A percentile compares a stretch with the other conserved stretches of the same genome.
Conservation (phyloP, 768 basidiomycete genomes). For the Auricularia heimuer region DNA sequence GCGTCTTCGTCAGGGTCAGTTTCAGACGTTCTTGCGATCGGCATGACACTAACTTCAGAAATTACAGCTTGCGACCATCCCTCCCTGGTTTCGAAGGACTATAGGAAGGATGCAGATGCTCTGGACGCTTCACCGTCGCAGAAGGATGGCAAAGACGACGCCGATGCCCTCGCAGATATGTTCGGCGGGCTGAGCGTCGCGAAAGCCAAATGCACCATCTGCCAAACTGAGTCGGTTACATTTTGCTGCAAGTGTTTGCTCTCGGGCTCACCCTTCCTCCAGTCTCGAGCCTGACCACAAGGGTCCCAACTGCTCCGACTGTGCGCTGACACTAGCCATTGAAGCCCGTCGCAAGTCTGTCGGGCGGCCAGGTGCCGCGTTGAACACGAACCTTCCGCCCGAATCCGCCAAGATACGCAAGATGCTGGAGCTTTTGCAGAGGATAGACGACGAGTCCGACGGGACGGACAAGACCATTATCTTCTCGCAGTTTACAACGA, state of each 20-base stretch:
- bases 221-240: constrained; percentile 53
- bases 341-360: constrained; percentile 35
- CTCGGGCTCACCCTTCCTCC: neutral
- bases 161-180: constrained; percentile 65
- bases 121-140: constrained; percentile 53
- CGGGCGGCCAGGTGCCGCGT: constrained; percentile 13
- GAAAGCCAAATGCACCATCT: constrained; percentile 66
- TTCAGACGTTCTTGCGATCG: neutral
- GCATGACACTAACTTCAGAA: neutral
- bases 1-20: constrained; percentile 78
- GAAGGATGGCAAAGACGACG: constrained; percentile 39
- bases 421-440: constrained; percentile 59
- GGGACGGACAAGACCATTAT: constrained; percentile 86
- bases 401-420: constrained; percentile 82
- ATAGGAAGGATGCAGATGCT: constrained; percentile 63
- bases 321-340: constrained; percentile 38
- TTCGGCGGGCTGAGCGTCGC: constrained; percentile 61
- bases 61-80: constrained; percentile 82
- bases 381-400: constrained; percentile 37
- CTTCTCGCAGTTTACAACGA: constrained; percentile 84
- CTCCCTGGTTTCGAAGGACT: constrained; percentile 66
- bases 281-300: constrained; percentile 32
- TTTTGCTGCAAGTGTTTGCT: neutral
- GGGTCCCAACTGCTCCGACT: constrained; percentile 43
- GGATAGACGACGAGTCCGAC: constrained; percentile 49